These are phyloP conservation scores for Ascochyta lentis DNA, from an alignment of 2,329 filamentous ascomycete genomes.

Conservation along the genomic window DNA sequence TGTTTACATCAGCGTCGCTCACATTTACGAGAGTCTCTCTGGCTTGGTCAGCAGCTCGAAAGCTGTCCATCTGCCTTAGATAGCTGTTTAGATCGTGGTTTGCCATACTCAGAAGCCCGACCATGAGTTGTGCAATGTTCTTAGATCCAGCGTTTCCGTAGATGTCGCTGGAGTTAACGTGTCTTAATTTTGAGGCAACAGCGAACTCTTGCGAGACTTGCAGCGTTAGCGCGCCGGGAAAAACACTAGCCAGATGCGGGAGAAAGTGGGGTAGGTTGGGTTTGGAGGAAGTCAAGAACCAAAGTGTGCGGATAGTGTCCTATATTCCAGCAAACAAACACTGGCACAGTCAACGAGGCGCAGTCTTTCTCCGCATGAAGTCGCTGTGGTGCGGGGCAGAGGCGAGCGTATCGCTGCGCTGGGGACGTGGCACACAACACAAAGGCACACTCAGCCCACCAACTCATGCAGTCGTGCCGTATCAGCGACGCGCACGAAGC, in stretches of 20 bases:
- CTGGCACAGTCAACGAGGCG: constrained; percentile 6
- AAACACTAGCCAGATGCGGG: constrained; percentile 2
- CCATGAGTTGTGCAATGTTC: constrained; percentile 1
- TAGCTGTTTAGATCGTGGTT: constrained; percentile 31
- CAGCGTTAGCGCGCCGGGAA: not conserved
- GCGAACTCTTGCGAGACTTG: not conserved
- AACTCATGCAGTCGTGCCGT: constrained; percentile 10
- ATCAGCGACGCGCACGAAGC: constrained; percentile 16
- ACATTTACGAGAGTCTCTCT: constrained; percentile 45
- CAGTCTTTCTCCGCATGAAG: constrained; percentile 6
- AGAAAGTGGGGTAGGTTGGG: constrained; percentile 3
- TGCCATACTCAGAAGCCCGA: constrained; percentile 19
- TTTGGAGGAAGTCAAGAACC: not conserved
- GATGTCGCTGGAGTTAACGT: not conserved
- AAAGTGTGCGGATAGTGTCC: not conserved
- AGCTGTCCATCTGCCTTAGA: constrained; percentile 39
- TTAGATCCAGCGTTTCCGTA: not conserved
- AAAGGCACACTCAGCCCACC: constrained; percentile 14
- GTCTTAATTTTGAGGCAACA: constrained; percentile 3
- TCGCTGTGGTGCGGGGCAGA: constrained; percentile 13
- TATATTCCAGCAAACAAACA: constrained; percentile 1
- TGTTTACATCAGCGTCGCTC: not conserved
- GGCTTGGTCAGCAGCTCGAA: constrained; percentile 46
- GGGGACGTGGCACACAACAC: constrained; percentile 9
- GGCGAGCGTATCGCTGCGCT: constrained; percentile 12